Base-by-base conservation (phyloP, 305 asterid species). In the Solanum hybrid region DNA sequence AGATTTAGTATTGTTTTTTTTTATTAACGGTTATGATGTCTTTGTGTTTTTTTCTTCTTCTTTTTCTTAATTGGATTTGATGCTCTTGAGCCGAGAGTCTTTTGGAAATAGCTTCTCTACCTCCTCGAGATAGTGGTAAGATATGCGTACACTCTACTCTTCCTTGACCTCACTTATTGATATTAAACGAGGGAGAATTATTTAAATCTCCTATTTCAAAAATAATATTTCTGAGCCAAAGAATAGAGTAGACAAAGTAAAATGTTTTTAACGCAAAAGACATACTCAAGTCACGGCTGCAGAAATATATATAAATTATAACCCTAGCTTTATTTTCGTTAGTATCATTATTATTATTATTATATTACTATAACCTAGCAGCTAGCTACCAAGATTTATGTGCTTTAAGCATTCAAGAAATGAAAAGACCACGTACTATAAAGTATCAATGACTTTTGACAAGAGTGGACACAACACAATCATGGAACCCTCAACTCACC, bases 361-460 rank as follows among this genome's bases (percentile, higher is more conserved):
- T 67, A n/a, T 8, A 40, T 40, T 40, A 40, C 33, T 74, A 76
- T 33, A 76, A 28, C 79, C 79, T 16, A 61, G 71, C 18, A 71
- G 77, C 77, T 71, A 74, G 29, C 36, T 26, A 6, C 79, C 36
- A 28, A 74, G 81, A 75, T 75, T 31, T 31, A 8, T 75, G 11
- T 14, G 73, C 73, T 61, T 33, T 74, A 74, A 78, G 85, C 51
- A 29, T 33, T 76, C 28, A 78, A 22, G 8, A 78, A 84, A 51
- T 84, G 75, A 84, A 84, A 57, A 18, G 87, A 84, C 87, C 75
- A 51, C 87, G 40, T 84, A 84, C 87, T 84, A 51, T 84, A 84
- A 57, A 51, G 87, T 51, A 20, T 84, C 31, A 84, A 84, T 84
- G 87, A 84, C 73, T 84, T 51, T 37, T 84, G 40, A 84, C 40